phyloP scores from a whole-genome alignment of 805 yeast genomes.

The Cyberlindnera xylosilytica region DNA sequence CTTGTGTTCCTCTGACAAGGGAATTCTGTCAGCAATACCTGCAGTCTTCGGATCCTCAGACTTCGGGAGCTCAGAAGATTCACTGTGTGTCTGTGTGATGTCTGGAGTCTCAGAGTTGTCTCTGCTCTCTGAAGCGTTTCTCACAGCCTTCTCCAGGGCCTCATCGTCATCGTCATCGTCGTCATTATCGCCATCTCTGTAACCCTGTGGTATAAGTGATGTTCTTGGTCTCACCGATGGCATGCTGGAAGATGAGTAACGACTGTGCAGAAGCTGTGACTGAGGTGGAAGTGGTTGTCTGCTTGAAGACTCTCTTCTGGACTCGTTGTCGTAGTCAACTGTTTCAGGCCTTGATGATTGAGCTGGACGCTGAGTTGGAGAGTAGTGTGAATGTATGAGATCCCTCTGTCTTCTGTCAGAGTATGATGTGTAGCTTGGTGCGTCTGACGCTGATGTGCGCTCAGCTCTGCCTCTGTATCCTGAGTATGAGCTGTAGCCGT shows the following conservation, averaged over 20 bases:
- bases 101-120: background rate
- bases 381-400: background rate
- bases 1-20: conserved; percentile 20
- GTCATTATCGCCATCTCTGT: conserved; percentile 26
- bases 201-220: conserved; percentile 27
- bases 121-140: background rate
- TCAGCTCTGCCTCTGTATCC: conserved; percentile 10
- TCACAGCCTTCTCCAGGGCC: conserved; percentile 10
- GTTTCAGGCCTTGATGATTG: background rate
- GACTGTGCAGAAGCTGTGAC: conserved; percentile 1
- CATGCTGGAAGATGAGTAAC: background rate
- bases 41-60: conserved; percentile 3
- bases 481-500: conserved; percentile 3
- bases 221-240: conserved; percentile 11
- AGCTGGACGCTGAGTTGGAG: background rate
- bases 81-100: no score
- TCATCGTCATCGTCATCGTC: conserved; percentile 27
- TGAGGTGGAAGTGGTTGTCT: conserved; percentile 8
- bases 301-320: background rate
- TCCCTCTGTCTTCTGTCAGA: conserved; percentile 17
- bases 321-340: conserved; percentile 4
- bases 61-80: background rate
- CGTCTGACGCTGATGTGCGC: conserved; percentile 3
- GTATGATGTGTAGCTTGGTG: conserved; percentile 5
- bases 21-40: conserved; percentile 16